Evolutionary conservation across 495 filamentous ascomycete genomes (phyloP), one percentile per base, ranked within the genome.

Genomic region (Penicillium cinerascens): DNA sequence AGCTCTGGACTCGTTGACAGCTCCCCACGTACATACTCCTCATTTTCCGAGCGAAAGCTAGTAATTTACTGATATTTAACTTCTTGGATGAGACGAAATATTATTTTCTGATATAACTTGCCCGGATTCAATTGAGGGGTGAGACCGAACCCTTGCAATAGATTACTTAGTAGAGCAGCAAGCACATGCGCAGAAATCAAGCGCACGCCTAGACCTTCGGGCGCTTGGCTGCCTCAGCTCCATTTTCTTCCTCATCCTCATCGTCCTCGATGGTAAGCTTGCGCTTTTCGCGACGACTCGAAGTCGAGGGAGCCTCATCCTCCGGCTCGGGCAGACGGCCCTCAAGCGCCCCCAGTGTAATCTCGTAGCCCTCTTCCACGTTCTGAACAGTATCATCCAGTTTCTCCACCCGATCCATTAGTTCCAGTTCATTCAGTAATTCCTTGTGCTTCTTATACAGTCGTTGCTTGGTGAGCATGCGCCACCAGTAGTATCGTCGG

Each of bases 351-450:
- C 77, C 68, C 50, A 97, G 70, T 27, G 93, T 68, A 37, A 82
- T 72, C 26, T 83, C 81, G 69, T 93, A 97, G 25, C 93, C 91
- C 47, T 86, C 87, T 66, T 89, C 85, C n/a, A 95, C 85, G 54
- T 82, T 82, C 2, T 76, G 74, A 8, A 91, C 77, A 10, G 87
- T 87, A 59, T 90, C 84, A 58, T 92, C 86, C 18, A 97, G 74
- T 70, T 90, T 92, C 58, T 89, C 78, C 10, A 91, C 81, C 20
- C 91, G 82, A 49, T 96, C 92, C 5, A 66, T 66, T 22, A 80
- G 67, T 56, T 95, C 89, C 36, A 97, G 56, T 74, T 97, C 89
- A 17, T 81, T 82, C 10, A 99, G 79, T 42, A 81, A 67, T 58
- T 95, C 87, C 43, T 78, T 76, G 61, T 92, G 92, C 46, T 88